Evolutionary conservation across 768 basidiomycete genomes (phyloP).

Genomic region (Leccinum pellstonianum): DNA sequence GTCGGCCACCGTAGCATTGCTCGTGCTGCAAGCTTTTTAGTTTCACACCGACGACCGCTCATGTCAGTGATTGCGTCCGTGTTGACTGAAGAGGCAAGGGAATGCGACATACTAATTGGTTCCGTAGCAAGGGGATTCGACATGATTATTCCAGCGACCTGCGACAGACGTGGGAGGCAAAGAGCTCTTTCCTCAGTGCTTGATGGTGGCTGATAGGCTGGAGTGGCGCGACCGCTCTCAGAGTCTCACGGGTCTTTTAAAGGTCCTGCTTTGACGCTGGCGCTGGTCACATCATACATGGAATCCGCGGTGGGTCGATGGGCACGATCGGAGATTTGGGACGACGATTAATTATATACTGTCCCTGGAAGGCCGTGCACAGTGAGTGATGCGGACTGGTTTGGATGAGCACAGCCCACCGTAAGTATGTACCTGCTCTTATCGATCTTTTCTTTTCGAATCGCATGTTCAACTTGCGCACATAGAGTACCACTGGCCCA

Average conservation of each 20-base stretch:
- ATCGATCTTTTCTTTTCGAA: background rate
- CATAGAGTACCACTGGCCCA: no score
- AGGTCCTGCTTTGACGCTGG: background rate
- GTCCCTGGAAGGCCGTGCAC: background rate
- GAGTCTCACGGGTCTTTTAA: background rate
- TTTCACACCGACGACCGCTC: background rate
- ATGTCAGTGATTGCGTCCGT: background rate
- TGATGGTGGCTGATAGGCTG: background rate
- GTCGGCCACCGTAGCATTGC: background rate
- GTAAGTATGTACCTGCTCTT: background rate
- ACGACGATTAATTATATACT: background rate
- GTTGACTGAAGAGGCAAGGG: background rate
- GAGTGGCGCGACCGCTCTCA: background rate
- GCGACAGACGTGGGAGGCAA: background rate
- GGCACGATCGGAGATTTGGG: background rate
- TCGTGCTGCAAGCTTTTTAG: background rate
- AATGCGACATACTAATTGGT: background rate
- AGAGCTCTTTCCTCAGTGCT: background rate
- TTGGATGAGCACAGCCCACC: background rate
- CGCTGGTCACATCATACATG: background rate
- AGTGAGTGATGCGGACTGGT: background rate
- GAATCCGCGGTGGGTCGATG: background rate
- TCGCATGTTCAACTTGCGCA: no score
- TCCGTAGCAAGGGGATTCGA: background rate
- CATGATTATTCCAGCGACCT: background rate